Base-by-base conservation (phyloP, 257 asterid species). In the Solanum chiquidenum region DNA sequence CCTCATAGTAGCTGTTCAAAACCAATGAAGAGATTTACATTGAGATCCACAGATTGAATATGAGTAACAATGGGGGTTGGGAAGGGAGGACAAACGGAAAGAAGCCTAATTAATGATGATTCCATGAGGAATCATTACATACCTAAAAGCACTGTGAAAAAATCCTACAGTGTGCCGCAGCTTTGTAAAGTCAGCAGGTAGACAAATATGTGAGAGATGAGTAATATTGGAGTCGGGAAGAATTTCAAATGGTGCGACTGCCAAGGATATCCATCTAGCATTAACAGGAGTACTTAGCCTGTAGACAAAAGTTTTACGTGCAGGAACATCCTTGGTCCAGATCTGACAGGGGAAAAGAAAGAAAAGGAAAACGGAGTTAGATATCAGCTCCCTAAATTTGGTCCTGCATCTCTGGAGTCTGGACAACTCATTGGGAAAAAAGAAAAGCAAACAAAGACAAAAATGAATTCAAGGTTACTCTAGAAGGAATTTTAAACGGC, bases 101-200 rank as follows among this genome's bases (percentile, higher is more conserved):
- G 46, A 87, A 46, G 75, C 52, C 85, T 49, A 42, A 52, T 44
- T 12, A 58, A 90, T 92, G 71, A 68, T 74, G 68, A 90, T 9
- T 29, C 29, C 25, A 9, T 29, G 68, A 49, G 27, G 68, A 46
- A 20, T 46, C 13, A 2, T 49, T 82, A 60, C 88, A 79, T 92
- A 97, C 99, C 99, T 93, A 94, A 94, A 95, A 90, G 98, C 97
- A 90, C 90, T 94, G 91, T 92, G 89, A 95, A 96, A 95, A 92
- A 95, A 96, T 33, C 91, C 96, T 90, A 94, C 85, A 44, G 99
- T 94, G 83, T 96, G 94, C 89, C 90, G 98, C 92, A 97, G 91
- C 94, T 94, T 97, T 88, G 98, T 90, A 94, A 91, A 88, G 92
- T 94, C 92, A 66, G 96, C 84, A 85, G 98, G 94, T 38, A 93